phyloP scores from a whole-genome alignment of 306 rosid species.

The Astragalus membranaceus region DNA sequence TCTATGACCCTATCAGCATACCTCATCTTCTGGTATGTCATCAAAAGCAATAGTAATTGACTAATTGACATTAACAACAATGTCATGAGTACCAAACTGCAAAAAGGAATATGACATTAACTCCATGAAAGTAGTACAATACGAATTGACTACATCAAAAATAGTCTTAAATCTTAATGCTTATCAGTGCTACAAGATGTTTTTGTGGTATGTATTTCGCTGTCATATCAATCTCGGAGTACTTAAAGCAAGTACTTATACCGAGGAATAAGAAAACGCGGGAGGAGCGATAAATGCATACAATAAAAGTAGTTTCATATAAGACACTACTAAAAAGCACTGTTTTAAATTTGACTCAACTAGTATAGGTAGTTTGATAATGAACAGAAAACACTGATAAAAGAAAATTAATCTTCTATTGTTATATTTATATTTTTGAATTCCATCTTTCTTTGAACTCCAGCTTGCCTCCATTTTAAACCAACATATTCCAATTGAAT shows the following conservation, averaged over 20 bases:
- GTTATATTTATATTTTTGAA: not conserved
- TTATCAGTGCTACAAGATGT: not conserved
- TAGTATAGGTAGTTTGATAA: no score
- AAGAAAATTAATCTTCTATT: not conserved
- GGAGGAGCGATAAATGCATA: no score
- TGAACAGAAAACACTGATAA: no score
- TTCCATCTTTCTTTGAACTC: not conserved
- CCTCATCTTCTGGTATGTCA: conserved; percentile 99
- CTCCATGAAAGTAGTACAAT: not conserved
- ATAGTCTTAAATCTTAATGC: not conserved
- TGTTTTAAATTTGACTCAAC: no score
- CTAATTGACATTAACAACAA: conserved; percentile 88
- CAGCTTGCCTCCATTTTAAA: not conserved
- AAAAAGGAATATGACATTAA: conserved; percentile 4
- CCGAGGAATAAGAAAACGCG: no score
- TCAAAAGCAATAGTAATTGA: conserved; percentile 92
- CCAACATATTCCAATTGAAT: no score
- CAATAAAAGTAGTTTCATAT: no score
- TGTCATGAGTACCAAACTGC: conserved; percentile 90
- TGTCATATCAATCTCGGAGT: not conserved
- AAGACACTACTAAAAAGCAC: no score
- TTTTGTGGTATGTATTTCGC: not conserved
- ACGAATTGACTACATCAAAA: conserved; percentile 4
- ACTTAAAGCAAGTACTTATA: not conserved
- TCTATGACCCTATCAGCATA: conserved; percentile 17